Percentiles rank a stretch among this genome's conserved stretches.
These are phyloP conservation scores for Tolypocladium nubicola DNA, from an alignment of 2,329 filamentous ascomycete genomes.

Conservation along the genomic window DNA sequence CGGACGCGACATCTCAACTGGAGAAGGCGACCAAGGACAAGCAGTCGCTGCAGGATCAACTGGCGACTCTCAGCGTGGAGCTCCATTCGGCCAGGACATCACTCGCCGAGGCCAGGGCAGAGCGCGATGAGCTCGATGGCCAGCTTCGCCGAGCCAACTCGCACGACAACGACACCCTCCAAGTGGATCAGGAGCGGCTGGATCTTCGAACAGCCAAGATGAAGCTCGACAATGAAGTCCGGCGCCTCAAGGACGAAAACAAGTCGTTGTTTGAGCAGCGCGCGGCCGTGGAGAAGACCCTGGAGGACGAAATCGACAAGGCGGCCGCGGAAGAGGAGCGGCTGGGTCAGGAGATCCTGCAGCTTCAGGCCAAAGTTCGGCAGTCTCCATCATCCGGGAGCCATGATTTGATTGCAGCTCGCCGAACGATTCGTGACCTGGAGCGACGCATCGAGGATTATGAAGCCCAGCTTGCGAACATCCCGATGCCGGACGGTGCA, in stretches of 20 bases:
- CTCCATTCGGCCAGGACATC: constrained; percentile 47
- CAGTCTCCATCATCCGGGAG: constrained; percentile 37
- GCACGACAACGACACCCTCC: constrained; percentile 47
- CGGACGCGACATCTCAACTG: constrained; percentile 48
- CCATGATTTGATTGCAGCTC: constrained; percentile 46
- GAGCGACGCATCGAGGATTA: constrained; percentile 49
- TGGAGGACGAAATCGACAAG: constrained; percentile 56
- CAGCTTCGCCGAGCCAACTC: constrained; percentile 46
- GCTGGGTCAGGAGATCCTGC: constrained; percentile 41
- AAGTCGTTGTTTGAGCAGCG: constrained; percentile 44
- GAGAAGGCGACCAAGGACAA: constrained; percentile 49
- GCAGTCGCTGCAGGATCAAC: constrained; percentile 51
- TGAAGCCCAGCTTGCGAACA: constrained; percentile 30
- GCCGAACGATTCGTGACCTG: constrained; percentile 54
- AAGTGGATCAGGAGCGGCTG: constrained; percentile 57
- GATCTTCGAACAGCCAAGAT: constrained; percentile 58
- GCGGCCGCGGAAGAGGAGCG: constrained; percentile 57
- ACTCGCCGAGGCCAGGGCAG: constrained; percentile 47
- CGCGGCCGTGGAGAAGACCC: constrained; percentile 47
- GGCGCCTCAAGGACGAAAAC: constrained; percentile 55
- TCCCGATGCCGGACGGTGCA: constrained; percentile 19
- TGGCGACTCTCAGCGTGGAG: constrained; percentile 48
- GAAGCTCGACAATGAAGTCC: constrained; percentile 57
- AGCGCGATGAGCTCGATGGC: constrained; percentile 55
- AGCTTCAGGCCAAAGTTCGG: constrained; percentile 35